Percentiles rank a stretch among this genome's conserved stretches.
Conservation (phyloP, 1,139 yeast species). For the Hansenula sp. region DNA sequence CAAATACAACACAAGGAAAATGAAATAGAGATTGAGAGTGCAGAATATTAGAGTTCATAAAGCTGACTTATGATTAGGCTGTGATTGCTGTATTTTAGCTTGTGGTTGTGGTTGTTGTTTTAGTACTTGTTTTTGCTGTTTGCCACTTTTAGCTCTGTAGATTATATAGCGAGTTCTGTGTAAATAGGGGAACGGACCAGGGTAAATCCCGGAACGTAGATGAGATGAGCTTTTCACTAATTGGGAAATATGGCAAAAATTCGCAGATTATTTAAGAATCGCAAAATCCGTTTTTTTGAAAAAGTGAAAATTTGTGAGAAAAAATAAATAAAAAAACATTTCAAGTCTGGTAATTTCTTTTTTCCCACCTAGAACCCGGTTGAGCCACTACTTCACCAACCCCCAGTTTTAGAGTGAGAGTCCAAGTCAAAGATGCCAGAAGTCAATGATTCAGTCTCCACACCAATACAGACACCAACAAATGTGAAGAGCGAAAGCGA, state of each 20-base stretch:
- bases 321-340: not conserved
- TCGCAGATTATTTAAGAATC: conserved; percentile 17
- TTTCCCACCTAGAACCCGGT: not conserved
- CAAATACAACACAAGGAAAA: no score
- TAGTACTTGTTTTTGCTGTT: not conserved
- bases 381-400: not conserved
- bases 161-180: not conserved
- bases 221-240: not conserved
- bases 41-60: no score
- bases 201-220: not conserved
- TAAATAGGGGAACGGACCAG: not conserved
- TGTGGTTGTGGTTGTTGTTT: not conserved
- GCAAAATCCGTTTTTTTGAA: conserved; percentile 14
- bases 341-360: not conserved
- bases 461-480: conserved; percentile 11
- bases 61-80: no score
- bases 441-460: conserved; percentile 10
- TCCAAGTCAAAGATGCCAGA: conserved; percentile 7
- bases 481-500: conserved; percentile 2
- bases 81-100: no score
- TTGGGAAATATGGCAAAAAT: not conserved
- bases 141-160: no score
- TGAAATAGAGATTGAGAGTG: no score
- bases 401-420: not conserved
- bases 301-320: conserved; percentile 4